Conservation (phyloP, 352 stramenopile genomes). For the Pythium rishiriense region DNA sequence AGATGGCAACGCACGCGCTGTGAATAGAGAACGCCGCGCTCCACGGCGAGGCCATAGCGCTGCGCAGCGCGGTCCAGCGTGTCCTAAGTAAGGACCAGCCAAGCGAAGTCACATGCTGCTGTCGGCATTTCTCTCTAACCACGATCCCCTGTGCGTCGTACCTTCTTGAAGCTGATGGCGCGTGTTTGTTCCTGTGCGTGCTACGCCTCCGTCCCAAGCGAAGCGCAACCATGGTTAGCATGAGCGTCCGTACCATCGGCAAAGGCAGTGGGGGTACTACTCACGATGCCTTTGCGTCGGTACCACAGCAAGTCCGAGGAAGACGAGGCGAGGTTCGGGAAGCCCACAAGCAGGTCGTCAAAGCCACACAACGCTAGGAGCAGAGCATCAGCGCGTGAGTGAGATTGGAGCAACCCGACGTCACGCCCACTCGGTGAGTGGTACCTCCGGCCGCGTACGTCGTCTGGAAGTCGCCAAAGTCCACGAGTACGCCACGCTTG, state of each 20-base stretch:
- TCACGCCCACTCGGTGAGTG: neutral
- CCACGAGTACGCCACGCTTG: constrained; percentile 45
- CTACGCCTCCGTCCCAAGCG: constrained; percentile 3
- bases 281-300: constrained; percentile 23
- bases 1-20: constrained; percentile 3
- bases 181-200: constrained; percentile 40
- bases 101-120: too few species aligned
- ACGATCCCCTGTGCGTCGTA: neutral
- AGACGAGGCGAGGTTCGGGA: neutral
- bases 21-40: constrained; percentile 14
- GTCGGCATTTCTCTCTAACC: neutral
- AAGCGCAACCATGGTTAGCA: neutral
- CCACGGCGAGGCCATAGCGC: constrained; percentile 19
- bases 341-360: constrained; percentile 41
- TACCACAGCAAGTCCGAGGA: constrained; percentile 22
- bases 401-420: too few species aligned
- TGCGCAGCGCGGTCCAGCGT: constrained; percentile 24
- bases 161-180: constrained; percentile 36
- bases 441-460: constrained; percentile 53
- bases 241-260: neutral
- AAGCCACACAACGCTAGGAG: constrained; percentile 53
- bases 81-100: constrained; percentile 10
- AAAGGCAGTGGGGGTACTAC: neutral
- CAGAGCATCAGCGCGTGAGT: neutral
- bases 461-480: constrained; percentile 67